Percentiles rank a stretch among this genome's conserved stretches.
These are phyloP conservation scores for Arthroderma sp. DNA, from an alignment of 2,329 filamentous ascomycete genomes.

Conservation along the genomic window DNA sequence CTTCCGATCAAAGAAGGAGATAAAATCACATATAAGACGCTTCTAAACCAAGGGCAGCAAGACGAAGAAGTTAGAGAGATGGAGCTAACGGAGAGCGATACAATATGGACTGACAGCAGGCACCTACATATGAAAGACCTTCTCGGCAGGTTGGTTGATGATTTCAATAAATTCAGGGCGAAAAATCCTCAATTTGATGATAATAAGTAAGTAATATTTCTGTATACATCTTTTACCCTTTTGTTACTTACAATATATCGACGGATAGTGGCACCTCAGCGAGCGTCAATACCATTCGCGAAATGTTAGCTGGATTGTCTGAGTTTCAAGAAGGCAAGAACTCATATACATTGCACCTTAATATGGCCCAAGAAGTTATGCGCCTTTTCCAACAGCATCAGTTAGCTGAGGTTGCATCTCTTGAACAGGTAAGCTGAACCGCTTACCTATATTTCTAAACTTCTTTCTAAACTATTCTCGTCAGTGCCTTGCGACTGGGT, in stretches of 20 bases:
- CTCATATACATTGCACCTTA: conserved; percentile 83
- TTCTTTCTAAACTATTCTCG: conserved; percentile 1
- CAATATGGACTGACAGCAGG: conserved; percentile 87
- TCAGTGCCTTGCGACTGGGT: conserved; percentile 60
- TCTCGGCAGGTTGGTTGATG: conserved; percentile 79
- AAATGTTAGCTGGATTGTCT: conserved; percentile 89
- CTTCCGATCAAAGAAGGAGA: conserved; percentile 78
- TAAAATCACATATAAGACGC: conserved; percentile 72
- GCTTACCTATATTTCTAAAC: neutral
- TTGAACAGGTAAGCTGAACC: conserved; percentile 53
- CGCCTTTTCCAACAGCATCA: conserved; percentile 77
- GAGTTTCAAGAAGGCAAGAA: conserved; percentile 95
- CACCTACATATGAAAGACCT: conserved; percentile 98
- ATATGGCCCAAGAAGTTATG: conserved; percentile 97
- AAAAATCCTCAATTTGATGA: conserved; percentile 89
- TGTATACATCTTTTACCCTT: neutral
- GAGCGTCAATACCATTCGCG: conserved; percentile 80
- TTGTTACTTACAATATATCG: neutral
- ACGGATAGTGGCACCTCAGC: conserved; percentile 49
- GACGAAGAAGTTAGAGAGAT: conserved; percentile 75
- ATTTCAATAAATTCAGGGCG: conserved; percentile 83
- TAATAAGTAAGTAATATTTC: conserved; percentile 27
- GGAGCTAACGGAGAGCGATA: conserved; percentile 80
- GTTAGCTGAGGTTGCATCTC: conserved; percentile 69
- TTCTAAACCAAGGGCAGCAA: conserved; percentile 57